These are phyloP conservation scores for Bruguiera hainesii DNA, from an alignment of 441 rosid genomes.

Conservation along the genomic window DNA sequence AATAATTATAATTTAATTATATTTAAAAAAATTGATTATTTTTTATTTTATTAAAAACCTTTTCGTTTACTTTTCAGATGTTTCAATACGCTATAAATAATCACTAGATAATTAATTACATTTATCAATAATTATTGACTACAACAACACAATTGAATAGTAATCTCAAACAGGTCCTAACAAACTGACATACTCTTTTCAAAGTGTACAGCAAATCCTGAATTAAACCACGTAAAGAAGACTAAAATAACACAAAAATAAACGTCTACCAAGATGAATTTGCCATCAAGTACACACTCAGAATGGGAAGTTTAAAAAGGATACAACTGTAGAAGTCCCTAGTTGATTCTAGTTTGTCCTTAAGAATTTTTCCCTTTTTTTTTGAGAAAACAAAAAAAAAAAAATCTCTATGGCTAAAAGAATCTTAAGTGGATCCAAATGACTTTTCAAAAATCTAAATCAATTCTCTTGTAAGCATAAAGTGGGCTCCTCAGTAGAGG, in stretches of 20 bases:
- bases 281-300: conserved; percentile 12
- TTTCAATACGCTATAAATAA: too few relatives aligned
- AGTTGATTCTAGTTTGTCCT: conserved; percentile 7
- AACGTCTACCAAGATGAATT: not conserved
- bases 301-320: not conserved
- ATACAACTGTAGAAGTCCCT: not conserved
- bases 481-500: conserved; percentile 13
- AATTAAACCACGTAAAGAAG: too few relatives aligned
- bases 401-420: conserved; percentile 20
- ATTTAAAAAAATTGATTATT: too few relatives aligned
- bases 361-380: not conserved
- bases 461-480: not conserved
- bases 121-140: too few relatives aligned
- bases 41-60: too few relatives aligned
- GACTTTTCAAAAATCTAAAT: not conserved
- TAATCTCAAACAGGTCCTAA: too few relatives aligned
- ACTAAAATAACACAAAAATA: not conserved
- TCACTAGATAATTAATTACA: too few relatives aligned
- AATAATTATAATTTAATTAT: too few relatives aligned
- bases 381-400: not conserved
- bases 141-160: too few relatives aligned
- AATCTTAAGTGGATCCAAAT: conserved; percentile 19
- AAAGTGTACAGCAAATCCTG: too few relatives aligned
- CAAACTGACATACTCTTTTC: too few relatives aligned
- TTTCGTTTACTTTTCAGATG: too few relatives aligned